Evolutionary conservation across 345 rosid species (phyloP).

Genomic region (Odontarrhena argentea): DNA sequence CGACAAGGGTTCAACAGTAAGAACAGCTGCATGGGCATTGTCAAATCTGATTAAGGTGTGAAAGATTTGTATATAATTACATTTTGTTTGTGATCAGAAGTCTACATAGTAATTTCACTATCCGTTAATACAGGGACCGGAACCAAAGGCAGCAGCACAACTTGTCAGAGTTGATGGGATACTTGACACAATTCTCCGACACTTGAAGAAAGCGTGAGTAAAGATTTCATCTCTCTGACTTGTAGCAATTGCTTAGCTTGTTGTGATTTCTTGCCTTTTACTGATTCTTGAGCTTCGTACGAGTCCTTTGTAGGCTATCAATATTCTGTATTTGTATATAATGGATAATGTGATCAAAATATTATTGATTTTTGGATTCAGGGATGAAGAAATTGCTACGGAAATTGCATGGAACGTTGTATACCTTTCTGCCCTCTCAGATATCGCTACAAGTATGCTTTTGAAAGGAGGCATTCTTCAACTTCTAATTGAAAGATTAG

Average conservation of each 20-base stretch:
- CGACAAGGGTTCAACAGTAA: conserved; percentile 84
- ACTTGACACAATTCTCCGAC: conserved; percentile 78
- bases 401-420: conserved; percentile 97
- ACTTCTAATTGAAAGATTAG: conserved; percentile 80
- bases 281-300: conserved; percentile 1
- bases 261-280: background rate
- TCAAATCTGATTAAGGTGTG: conserved; percentile 92
- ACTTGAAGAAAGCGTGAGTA: conserved; percentile 78
- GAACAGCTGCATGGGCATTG: conserved; percentile 98
- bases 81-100: conserved; percentile 20
- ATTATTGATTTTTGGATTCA: conserved; percentile 40
- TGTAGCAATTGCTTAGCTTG: background rate
- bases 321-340: background rate
- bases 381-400: conserved; percentile 89
- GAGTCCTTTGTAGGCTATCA: background rate
- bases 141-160: conserved; percentile 78
- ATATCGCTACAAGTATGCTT: conserved; percentile 67
- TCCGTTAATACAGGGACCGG: conserved; percentile 76
- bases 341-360: conserved; percentile 7
- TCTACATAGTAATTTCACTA: conserved; percentile 40
- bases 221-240: conserved; percentile 27
- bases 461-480: conserved; percentile 72
- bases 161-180: conserved; percentile 78
- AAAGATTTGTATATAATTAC: background rate
- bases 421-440: conserved; percentile 96